Base-by-base conservation (phyloP, 495 filamentous ascomycete species). In the Ramalina intermedia region DNA sequence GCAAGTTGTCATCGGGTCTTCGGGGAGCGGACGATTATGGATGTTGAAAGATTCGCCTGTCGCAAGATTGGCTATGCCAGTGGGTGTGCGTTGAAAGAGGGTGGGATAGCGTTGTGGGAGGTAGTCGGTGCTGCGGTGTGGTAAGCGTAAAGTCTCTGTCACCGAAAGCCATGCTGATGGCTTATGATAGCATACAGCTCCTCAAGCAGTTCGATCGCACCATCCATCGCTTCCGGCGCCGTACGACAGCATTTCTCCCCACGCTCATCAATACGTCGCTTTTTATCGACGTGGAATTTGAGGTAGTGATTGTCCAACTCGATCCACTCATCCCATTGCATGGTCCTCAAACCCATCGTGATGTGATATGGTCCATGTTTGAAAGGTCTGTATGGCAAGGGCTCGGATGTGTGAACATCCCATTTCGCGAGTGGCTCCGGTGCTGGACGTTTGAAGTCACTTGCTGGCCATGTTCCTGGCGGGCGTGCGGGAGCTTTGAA, bases 261-360 rank as follows among this genome's bases (percentile, higher is more conserved):
- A 1, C 88, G 81, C 47, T 85, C 78, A 47, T 66, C 47, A 50
- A 95, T 86, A 1, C 88, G 75, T 5, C 66, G 68, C 3, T 73
- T 71, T 63, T 93, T 95, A 56, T 79, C 73, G 38, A 74, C 71
- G 64, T 95, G 86, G 65, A 74, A 94, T 46, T 75, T 76, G 3
- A 78, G 70, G 63, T 78, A 94, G 42, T 91, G 77, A 56, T 83
- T 88, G 66, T 95, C 88, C 36, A 94, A 76, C 65, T 93, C 79
- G 54, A 93, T 91, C 87, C 87, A 94, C 36, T 87, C 82, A 55
- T 82, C 77, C 69, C 80, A 85, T 52, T 81, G 73, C 72, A 91
- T 76, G 20, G 71, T 79, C 41, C 85, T 74, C 13, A 94, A 69
- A 2, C 87, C 87, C 83, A 94, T 87, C 2, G 84, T 93, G 48